Conservation (phyloP, 1,284 basidiomycete genomes). For the Malassezia slooffiae region DNA sequence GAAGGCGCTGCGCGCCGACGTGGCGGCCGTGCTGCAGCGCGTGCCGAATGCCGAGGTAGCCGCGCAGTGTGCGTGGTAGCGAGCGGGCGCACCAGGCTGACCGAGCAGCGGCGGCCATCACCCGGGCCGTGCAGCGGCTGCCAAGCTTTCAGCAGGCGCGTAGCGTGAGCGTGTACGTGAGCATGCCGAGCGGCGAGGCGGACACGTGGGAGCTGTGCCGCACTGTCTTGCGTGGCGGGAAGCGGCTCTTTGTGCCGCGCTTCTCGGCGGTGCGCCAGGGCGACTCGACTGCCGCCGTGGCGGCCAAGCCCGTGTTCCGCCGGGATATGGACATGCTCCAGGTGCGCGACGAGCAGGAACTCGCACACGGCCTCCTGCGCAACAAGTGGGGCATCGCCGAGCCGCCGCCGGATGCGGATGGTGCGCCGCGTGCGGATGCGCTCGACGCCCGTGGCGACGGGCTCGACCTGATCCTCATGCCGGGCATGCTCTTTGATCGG, state of each 20-base stretch:
- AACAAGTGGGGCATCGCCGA: constrained; percentile 49
- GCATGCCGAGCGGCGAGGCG: constrained; percentile 44
- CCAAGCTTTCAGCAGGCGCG: constrained; percentile 32
- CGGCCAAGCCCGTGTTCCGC: constrained; percentile 25
- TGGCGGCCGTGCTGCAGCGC: neutral
- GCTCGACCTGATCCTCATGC: constrained; percentile 48
- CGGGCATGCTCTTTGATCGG: constrained; percentile 47
- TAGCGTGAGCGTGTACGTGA: constrained; percentile 46
- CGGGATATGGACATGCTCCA: constrained; percentile 48
- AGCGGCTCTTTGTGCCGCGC: constrained; percentile 47
- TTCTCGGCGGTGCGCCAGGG: constrained; percentile 36
- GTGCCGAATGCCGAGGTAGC: neutral
- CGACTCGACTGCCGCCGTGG: constrained; percentile 14
- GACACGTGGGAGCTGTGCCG: constrained; percentile 46
- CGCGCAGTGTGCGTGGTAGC: neutral
- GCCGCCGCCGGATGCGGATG: constrained; percentile 29
- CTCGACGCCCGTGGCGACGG: constrained; percentile 39
- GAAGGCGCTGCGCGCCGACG: neutral
- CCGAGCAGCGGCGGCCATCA: neutral
- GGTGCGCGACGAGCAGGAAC: constrained; percentile 39
- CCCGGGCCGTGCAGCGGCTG: neutral
- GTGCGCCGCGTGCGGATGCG: constrained; percentile 27
- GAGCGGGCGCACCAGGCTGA: neutral
- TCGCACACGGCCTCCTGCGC: constrained; percentile 19
- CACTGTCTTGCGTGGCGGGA: constrained; percentile 34